Evolutionary conservation across 1,139 yeast genomes (phyloP).

Genomic region (Nakaseomyces delphensis): DNA sequence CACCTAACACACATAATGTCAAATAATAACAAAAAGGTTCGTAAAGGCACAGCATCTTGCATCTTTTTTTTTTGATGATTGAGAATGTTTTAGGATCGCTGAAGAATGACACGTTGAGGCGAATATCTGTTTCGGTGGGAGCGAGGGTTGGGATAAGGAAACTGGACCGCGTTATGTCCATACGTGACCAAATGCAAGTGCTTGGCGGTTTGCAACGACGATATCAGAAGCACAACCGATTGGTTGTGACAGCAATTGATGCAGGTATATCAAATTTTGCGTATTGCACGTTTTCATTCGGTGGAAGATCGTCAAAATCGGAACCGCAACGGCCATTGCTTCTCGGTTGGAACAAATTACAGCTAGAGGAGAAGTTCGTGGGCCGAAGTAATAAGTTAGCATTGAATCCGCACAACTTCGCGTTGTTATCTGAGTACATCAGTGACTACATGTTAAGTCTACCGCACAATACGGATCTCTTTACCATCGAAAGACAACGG

Average conservation of each 20-base stretch:
- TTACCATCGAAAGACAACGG: slow-evolving; percentile 49
- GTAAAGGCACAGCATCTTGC: no score
- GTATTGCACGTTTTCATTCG: slow-evolving; percentile 21
- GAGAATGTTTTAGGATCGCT: not conserved
- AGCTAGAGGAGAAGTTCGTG: slow-evolving; percentile 32
- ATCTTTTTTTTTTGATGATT: not conserved
- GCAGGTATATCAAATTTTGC: slow-evolving; percentile 41
- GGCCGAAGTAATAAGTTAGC: slow-evolving; percentile 11
- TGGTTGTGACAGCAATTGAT: slow-evolving; percentile 31
- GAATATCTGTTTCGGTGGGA: slow-evolving; percentile 1
- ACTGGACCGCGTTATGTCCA: not conserved
- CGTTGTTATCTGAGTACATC: slow-evolving; percentile 15
- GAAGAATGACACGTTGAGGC: slow-evolving; percentile 4
- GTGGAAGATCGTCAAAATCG: slow-evolving; percentile 14
- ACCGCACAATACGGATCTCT: slow-evolving; percentile 32
- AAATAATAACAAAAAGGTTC: no score
- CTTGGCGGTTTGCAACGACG: not conserved
- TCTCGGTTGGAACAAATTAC: slow-evolving; percentile 39
- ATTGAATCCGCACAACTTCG: slow-evolving; percentile 20
- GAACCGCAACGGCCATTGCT: slow-evolving; percentile 29
- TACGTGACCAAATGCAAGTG: not conserved
- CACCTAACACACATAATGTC: no score
- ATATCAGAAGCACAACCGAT: not conserved
- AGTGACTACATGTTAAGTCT: slow-evolving; percentile 13
- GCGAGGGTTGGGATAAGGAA: slow-evolving; percentile 2